A percentile compares a stretch with the other conserved stretches of the same genome.
phyloP scores from a whole-genome alignment of 139 green algal species.

The Penium margaritaceum region DNA sequence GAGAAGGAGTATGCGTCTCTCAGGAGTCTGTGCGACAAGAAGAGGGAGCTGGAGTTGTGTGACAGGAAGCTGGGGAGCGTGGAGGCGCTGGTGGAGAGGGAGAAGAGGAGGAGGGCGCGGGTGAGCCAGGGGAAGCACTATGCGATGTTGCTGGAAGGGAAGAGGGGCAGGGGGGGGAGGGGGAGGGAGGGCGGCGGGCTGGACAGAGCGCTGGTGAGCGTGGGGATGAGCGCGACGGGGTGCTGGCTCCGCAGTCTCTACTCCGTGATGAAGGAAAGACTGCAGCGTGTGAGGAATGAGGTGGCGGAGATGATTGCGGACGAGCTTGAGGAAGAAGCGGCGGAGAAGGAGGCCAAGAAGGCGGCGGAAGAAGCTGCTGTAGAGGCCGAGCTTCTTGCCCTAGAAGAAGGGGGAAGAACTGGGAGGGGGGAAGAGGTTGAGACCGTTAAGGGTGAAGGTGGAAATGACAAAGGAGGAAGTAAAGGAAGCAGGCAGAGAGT shows the following conservation, averaged over 20 bases:
- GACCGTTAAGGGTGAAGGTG: neutral
- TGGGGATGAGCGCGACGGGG: neutral
- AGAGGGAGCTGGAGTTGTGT: neutral
- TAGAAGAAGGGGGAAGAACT: neutral
- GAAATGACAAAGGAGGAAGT: neutral
- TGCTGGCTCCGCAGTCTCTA: no score
- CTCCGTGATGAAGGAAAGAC: no score
- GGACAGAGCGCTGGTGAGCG: neutral
- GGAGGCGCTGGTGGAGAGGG: slow-evolving; percentile 4
- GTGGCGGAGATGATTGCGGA: neutral
- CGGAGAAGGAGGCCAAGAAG: neutral
- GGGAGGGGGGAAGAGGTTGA: neutral
- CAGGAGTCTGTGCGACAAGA: slow-evolving; percentile 4
- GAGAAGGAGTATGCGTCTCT: slow-evolving; percentile 8
- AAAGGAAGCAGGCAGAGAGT: neutral
- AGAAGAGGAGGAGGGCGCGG: neutral
- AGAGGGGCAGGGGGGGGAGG: neutral
- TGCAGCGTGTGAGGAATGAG: neutral
- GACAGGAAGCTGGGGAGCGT: slow-evolving; percentile 1
- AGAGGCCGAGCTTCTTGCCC: no score
- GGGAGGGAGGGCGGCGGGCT: neutral
- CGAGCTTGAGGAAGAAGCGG: neutral
- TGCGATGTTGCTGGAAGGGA: neutral
- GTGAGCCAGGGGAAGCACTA: neutral
- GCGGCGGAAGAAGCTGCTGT: neutral